Percentiles rank a stretch among this genome's conserved stretches.
These are phyloP conservation scores for Canavalia ensiformis DNA, from an alignment of 306 rosid species.

Conservation along the genomic window DNA sequence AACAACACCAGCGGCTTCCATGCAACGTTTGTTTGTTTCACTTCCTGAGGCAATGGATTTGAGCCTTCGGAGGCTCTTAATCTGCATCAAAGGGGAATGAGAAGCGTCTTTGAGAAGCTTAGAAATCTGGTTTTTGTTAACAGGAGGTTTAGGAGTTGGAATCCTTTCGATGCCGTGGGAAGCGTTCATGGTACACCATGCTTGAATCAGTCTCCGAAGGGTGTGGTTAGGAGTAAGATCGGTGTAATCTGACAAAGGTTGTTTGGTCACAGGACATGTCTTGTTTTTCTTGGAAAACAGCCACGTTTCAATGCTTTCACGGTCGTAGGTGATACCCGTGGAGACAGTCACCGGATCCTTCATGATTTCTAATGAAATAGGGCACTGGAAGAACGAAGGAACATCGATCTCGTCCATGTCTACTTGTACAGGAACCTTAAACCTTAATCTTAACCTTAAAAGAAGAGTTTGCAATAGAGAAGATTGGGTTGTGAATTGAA, in stretches of 20 bases:
- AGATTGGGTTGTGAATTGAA: not conserved
- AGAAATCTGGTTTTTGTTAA: slow-evolving; percentile 59
- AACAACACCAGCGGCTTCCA: slow-evolving; percentile 73
- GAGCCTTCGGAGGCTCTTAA: slow-evolving; percentile 57
- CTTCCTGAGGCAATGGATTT: slow-evolving; percentile 74
- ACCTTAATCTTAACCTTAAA: too few relatives aligned
- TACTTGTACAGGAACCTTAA: too few relatives aligned
- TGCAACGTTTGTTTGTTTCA: slow-evolving; percentile 68
- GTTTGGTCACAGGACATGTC: slow-evolving; percentile 79
- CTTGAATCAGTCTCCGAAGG: slow-evolving; percentile 81
- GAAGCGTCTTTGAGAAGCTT: slow-evolving; percentile 70
- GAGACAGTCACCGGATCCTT: slow-evolving; percentile 83
- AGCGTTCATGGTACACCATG: slow-evolving; percentile 93
- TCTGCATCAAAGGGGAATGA: slow-evolving; percentile 50
- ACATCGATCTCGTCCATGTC: slow-evolving; percentile 78
- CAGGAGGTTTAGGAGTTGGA: slow-evolving; percentile 88
- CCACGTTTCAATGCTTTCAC: slow-evolving; percentile 90
- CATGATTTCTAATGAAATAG: slow-evolving; percentile 87
- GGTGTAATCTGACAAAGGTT: slow-evolving; percentile 51
- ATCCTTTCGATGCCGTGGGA: slow-evolving; percentile 80
- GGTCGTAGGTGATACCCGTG: slow-evolving; percentile 88
- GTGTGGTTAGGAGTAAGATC: slow-evolving; percentile 92
- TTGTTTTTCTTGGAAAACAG: slow-evolving; percentile 61
- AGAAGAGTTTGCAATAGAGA: too few relatives aligned
- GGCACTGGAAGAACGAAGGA: slow-evolving; percentile 79